A percentile compares a stretch with the other conserved stretches of the same genome.
These are phyloP conservation scores for Hypoxylon sp. DNA, from an alignment of 2,329 filamentous ascomycete species.

Conservation along the genomic window DNA sequence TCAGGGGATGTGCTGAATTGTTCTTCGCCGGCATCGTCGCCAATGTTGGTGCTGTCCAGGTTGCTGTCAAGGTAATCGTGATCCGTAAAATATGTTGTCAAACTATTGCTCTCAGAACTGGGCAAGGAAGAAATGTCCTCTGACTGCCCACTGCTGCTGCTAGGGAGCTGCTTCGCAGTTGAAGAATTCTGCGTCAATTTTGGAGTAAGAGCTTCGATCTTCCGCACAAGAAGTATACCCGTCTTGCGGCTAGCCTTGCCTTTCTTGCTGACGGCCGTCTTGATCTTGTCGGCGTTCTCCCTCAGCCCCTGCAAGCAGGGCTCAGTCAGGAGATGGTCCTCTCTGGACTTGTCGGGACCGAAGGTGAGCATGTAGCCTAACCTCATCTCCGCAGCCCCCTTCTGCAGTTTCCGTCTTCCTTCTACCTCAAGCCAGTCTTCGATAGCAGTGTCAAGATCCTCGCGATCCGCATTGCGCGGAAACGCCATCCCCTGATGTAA, in stretches of 20 bases:
- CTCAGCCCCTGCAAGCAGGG: slow-evolving; percentile 10
- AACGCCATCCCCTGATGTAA: slow-evolving; percentile 13
- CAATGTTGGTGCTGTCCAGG: neutral
- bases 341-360: slow-evolving; percentile 20
- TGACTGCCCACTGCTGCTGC: neutral
- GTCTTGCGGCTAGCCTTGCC: slow-evolving; percentile 10
- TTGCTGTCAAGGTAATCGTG: neutral
- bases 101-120: neutral
- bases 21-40: neutral
- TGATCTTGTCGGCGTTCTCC: slow-evolving; percentile 23
- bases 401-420: slow-evolving; percentile 13
- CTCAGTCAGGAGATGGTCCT: slow-evolving; percentile 16
- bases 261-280: slow-evolving; percentile 3
- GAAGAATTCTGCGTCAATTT: neutral
- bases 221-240: slow-evolving; percentile 5
- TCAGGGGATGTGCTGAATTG: neutral
- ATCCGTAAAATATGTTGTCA: neutral
- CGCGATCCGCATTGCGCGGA: slow-evolving; percentile 6
- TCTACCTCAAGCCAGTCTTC: slow-evolving; percentile 32
- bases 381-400: slow-evolving; percentile 3
- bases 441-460: slow-evolving; percentile 27
- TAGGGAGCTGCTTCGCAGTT: neutral
- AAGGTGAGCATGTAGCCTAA: slow-evolving; percentile 18
- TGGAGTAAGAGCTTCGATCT: slow-evolving; percentile 8
- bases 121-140: neutral